Base-by-base conservation (phyloP, 805 yeast species). In the Pichia manshurica region DNA sequence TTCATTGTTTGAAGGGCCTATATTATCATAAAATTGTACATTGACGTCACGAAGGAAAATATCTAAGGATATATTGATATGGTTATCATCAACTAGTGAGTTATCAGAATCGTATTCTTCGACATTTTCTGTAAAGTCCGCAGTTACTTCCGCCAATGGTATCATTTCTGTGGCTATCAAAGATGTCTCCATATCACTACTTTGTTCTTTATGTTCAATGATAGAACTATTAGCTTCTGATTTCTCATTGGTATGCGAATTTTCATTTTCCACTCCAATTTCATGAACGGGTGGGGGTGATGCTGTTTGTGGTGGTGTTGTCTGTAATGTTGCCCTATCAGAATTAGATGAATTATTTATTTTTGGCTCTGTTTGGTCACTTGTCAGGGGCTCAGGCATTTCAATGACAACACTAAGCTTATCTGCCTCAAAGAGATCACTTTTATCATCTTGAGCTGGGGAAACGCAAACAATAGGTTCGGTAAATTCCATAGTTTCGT, bases 91-190 rank as follows among this genome's bases (percentile, higher is more conserved):
- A 16, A 53, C 56, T 13, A 50, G 44, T 2, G 54, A 52, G n/a
- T 57, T 55, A 5, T 55, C 58, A 9, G 55, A 52, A 32, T 55
- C 57, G 13, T 52, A 52, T 5, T 55, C 60, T 2, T 58, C 59
- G 7, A 44, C 52, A 32, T 50, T 50, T 21, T 50, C 59, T 0
- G 53, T 50, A 2, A 56, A 53, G 19, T 55, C 59, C 21, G 48
- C 47, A 1, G 64, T 55, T 12, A 61, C 61, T 45, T 63, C 66
- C 1, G 68, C 65, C 28, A 63, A 47, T 7, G 68, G 67, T 10
- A 63, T 48, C 40, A 57, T 53, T 46, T 61, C 65, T 1, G 65
- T 57, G 17, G 56, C 58, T 20, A 61, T 32, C 15, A 48, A 48
- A 9, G 55, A 53, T 2, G 39, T 32, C 19, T 53, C 55, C 38